A percentile compares a stretch with the other conserved stretches of the same genome.
phyloP scores from a whole-genome alignment of 2,329 filamentous ascomycete species.

The Ophiostoma sp. region DNA sequence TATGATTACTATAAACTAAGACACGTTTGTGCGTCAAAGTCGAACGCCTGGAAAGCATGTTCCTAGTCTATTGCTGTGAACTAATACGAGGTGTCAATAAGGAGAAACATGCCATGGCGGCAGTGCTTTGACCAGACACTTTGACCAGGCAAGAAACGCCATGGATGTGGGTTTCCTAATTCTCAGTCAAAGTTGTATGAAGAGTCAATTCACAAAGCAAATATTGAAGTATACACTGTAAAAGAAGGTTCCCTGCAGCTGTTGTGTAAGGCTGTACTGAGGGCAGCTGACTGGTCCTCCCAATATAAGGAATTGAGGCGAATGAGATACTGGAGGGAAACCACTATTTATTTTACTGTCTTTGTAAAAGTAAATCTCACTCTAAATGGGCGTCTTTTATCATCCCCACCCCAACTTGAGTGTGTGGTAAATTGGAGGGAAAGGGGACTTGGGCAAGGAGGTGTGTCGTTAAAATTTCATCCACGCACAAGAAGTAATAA shows the following conservation, averaged over 20 bases:
- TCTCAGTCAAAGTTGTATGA: neutral
- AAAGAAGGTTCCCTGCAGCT: constrained; percentile 22
- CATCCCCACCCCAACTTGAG: neutral
- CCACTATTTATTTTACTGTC: too few species aligned
- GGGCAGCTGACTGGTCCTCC: constrained; percentile 6
- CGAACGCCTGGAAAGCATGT: neutral
- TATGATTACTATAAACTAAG: constrained; percentile 1
- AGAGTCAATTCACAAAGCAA: neutral
- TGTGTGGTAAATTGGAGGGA: neutral
- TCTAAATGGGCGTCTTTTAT: too few species aligned
- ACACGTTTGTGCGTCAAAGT: neutral
- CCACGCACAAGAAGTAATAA: neutral
- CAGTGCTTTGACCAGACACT: neutral
- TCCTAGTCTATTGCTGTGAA: too few species aligned
- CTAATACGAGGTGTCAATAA: constrained; percentile 6
- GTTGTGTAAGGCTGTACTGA: constrained; percentile 19
- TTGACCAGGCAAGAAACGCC: neutral
- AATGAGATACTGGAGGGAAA: too few species aligned
- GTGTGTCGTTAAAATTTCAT: neutral
- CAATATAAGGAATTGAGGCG: neutral
- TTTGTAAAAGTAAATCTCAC: too few species aligned
- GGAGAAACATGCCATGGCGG: neutral
- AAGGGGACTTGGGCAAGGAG: neutral
- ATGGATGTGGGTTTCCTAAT: neutral
- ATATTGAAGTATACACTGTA: neutral